Evolutionary conservation across 345 rosid species (phyloP).

Genomic region (Mercurialis annua): DNA sequence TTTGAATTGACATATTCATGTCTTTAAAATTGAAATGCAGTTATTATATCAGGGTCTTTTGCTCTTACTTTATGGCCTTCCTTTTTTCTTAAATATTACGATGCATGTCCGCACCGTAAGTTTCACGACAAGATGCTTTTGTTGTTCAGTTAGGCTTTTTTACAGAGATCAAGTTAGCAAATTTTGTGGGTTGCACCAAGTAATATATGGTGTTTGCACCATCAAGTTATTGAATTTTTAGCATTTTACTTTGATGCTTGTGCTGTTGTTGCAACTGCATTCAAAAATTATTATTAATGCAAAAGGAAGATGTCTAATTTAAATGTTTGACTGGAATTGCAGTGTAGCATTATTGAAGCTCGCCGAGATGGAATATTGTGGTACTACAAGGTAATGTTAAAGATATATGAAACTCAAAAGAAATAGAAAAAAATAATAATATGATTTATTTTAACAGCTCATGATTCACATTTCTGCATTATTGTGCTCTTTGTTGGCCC

Average conservation of each 20-base stretch:
- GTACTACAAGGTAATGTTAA: constrained; percentile 78
- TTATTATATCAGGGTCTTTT: neutral
- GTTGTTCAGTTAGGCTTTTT: neutral
- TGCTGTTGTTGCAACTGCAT: neutral
- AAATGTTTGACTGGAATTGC: constrained; percentile 30
- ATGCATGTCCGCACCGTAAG: no score
- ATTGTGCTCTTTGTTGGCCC: neutral
- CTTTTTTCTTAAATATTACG: neutral
- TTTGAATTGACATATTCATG: neutral
- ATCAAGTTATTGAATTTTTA: neutral
- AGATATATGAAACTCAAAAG: neutral
- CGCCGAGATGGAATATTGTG: constrained; percentile 92
- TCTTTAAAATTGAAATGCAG: neutral
- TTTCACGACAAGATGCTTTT: neutral
- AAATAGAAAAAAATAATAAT: neutral
- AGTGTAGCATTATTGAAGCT: constrained; percentile 79
- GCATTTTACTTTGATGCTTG: neutral
- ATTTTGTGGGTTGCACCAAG: no score
- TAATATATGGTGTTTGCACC: neutral
- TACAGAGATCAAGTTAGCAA: neutral
- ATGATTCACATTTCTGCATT: no score
- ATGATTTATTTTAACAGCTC: no score
- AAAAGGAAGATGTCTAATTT: constrained; percentile 5
- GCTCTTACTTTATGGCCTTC: neutral
- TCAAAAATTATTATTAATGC: neutral